These are phyloP conservation scores for Trichomonas tenax DNA, from an alignment of 208 protist genomes.

Conservation along the genomic window DNA sequence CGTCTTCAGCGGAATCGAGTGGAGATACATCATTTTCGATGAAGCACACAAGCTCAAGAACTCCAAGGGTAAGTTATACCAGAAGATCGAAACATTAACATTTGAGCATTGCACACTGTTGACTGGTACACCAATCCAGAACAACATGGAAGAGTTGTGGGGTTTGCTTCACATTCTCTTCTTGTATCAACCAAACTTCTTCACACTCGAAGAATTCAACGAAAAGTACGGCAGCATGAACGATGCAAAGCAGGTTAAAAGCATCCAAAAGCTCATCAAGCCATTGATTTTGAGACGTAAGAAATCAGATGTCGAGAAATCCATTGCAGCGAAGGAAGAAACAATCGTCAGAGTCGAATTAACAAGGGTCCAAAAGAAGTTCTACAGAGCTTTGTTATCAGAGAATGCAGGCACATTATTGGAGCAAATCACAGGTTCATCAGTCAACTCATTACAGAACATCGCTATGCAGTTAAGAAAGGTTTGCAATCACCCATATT, in stretches of 20 bases:
- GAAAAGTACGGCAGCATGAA: constrained; percentile 30
- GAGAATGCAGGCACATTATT: background rate
- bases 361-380: constrained; percentile 54
- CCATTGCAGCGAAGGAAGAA: constrained; percentile 61
- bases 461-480: constrained; percentile 45
- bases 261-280: constrained; percentile 40
- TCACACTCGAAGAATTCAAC: constrained; percentile 45
- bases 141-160: constrained; percentile 55
- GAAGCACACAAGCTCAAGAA: constrained; percentile 91
- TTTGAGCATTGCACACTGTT: constrained; percentile 24
- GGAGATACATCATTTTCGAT: constrained; percentile 92
- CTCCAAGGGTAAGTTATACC: constrained; percentile 36
- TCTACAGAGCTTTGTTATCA: constrained; percentile 49
- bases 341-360: constrained; percentile 55
- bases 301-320: constrained; percentile 74
- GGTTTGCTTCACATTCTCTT: constrained; percentile 47
- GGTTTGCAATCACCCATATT: constrained; percentile 78
- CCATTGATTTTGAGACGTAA: constrained; percentile 65
- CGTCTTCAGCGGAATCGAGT: constrained; percentile 37
- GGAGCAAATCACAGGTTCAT: background rate
- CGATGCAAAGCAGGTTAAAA: constrained; percentile 21
- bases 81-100: constrained; percentile 23
- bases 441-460: constrained; percentile 22
- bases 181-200: constrained; percentile 56
- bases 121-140: constrained; percentile 53